Base-by-base conservation (phyloP, 2,329 filamentous ascomycete species). In the Colletotrichum coccodes region DNA sequence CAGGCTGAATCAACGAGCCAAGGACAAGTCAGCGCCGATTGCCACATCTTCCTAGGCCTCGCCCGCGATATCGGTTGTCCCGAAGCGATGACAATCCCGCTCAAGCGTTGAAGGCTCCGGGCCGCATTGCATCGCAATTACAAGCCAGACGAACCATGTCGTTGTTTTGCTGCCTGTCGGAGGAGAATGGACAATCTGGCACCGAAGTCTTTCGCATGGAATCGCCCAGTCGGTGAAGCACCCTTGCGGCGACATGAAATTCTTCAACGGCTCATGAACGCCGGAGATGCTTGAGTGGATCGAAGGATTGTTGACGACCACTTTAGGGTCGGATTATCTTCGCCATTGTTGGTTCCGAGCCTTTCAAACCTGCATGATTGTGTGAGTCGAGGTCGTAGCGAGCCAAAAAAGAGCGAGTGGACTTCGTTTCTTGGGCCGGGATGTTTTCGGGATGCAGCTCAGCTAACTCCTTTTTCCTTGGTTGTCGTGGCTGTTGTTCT, bases 221-320 rank as follows among this genome's bases (percentile, higher is more conserved):
- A 49, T 54, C 9, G 44, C 47, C 26, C 32, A 64, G 30, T 28
- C 59, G 38, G 40, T 12, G 42, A 44, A 30, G 34, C 34, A 65
- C 49, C 61, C 54, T 57, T 67, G 64, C 36, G 54, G 42, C 56
- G 49, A 60, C 60, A 68, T 69, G 64, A 50, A 44, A 66, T 66
- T 69, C 66, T 69, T 69, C 66, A 69, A 69, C 66, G 66, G 66
- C 66, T 66, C 9, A 23, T 30, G 11, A 66, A 42, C 47, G 56
- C 66, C 66, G 61, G 66, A 60, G 54, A 66, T 65, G 66, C 54
- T 57, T 60, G 42, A 50, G 66, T 69, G 66, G 61, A 60, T 56
- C 61, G 49, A 69, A 44, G 61, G 62, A 66, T 69, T 60, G 54
- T 56, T 66, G 54, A 56, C 56, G 56, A 32, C 56, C 26, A 21